A percentile compares a stretch with the other conserved stretches of the same genome.
Evolutionary conservation across 306 rosid species (phyloP).

Genomic region (Trichosanthes truncata): DNA sequence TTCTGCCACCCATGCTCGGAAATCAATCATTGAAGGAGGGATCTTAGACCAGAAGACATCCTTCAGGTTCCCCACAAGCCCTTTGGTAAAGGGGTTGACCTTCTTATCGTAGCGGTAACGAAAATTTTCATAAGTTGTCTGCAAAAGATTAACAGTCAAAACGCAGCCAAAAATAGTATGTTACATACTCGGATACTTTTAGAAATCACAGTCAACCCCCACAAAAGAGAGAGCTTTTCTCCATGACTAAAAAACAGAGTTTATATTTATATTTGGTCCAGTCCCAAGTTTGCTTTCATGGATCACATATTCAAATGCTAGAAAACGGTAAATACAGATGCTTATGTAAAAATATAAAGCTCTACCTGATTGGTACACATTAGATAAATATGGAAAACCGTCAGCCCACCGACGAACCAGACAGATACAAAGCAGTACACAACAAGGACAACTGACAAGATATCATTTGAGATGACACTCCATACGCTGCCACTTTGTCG

Average conservation of each 20-base stretch:
- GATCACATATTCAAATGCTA: not conserved
- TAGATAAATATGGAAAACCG: conserved; percentile 75
- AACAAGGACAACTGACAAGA: conserved; percentile 56
- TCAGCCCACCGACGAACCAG: conserved; percentile 96
- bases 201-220: not conserved
- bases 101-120: conserved; percentile 86
- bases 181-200: not conserved
- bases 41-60: conserved; percentile 63
- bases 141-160: conserved; percentile 13
- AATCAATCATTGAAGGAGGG: conserved; percentile 51
- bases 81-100: conserved; percentile 56
- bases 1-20: conserved; percentile 50
- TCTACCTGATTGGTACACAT: conserved; percentile 82
- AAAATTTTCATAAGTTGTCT: conserved; percentile 94
- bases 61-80: conserved; percentile 43
- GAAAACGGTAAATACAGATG: not conserved
- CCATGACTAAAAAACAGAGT: not conserved
- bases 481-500: conserved; percentile 29
- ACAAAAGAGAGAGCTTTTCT: not conserved
- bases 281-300: not conserved
- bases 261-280: not conserved
- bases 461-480: conserved; percentile 39
- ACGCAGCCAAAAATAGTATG: not conserved
- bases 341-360: not conserved
- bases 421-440: conserved; percentile 70